Evolutionary conservation across 306 rosid species (phyloP).

Genomic region (Cucumis melo): DNA sequence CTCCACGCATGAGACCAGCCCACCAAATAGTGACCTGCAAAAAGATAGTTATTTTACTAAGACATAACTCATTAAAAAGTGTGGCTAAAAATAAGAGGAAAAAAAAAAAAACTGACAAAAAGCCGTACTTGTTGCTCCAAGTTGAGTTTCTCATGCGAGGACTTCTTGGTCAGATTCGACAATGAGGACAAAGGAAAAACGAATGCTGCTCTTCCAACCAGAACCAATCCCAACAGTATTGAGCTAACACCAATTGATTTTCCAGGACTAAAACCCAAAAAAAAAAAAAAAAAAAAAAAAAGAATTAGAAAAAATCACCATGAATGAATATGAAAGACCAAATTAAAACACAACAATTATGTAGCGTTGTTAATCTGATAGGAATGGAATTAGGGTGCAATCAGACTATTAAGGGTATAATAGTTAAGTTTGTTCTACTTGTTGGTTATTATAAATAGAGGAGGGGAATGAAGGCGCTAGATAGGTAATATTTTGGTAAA

Average conservation of each 20-base stretch:
- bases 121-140: slow-evolving; percentile 71
- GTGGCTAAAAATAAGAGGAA: not conserved
- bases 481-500: no score
- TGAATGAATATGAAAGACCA: not conserved
- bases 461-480: no score
- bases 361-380: no score
- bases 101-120: not conserved
- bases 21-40: slow-evolving; percentile 89
- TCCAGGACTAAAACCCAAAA: slow-evolving; percentile 44
- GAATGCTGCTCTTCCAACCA: slow-evolving; percentile 94
- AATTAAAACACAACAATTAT: no score
- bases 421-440: no score
- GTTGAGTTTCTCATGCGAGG: slow-evolving; percentile 41
- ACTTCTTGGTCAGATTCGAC: slow-evolving; percentile 72
- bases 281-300: not conserved
- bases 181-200: slow-evolving; percentile 78
- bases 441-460: no score
- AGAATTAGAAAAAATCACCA: not conserved
- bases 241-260: slow-evolving; percentile 82
- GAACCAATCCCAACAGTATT: slow-evolving; percentile 57
- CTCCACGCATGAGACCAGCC: slow-evolving; percentile 99
- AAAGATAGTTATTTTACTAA: slow-evolving; percentile 1
- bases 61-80: not conserved
- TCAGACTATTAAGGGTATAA: no score
- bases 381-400: no score